A percentile compares a stretch with the other conserved stretches of the same genome.
Conservation (phyloP, 495 filamentous ascomycete species). For the Penicillium angulare region DNA sequence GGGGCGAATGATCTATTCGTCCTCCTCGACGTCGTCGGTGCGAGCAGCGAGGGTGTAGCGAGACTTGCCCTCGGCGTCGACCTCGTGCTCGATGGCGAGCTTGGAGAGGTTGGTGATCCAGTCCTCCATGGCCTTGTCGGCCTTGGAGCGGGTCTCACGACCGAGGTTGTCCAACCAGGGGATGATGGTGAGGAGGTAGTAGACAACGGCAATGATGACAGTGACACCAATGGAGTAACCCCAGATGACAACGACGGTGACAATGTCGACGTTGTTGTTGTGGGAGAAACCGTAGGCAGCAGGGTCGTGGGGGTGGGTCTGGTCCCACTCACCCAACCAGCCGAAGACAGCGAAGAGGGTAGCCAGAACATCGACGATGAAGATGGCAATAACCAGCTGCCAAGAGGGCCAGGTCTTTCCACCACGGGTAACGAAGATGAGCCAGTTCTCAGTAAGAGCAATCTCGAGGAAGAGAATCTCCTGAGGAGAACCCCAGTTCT, state of each 20-base stretch:
- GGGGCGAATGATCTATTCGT: slow-evolving; percentile 51
- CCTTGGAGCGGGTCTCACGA: slow-evolving; percentile 70
- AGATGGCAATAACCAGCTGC: slow-evolving; percentile 70
- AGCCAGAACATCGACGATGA: slow-evolving; percentile 66
- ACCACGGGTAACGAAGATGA: slow-evolving; percentile 77
- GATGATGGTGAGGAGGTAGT: slow-evolving; percentile 70
- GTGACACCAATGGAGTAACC: slow-evolving; percentile 74
- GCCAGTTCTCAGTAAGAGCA: slow-evolving; percentile 74
- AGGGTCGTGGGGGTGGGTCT: slow-evolving; percentile 44
- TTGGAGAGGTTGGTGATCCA: slow-evolving; percentile 73
- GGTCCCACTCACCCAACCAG: slow-evolving; percentile 53
- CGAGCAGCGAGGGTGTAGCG: slow-evolving; percentile 61
- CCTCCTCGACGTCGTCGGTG: slow-evolving; percentile 65
- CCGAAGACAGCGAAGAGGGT: slow-evolving; percentile 74
- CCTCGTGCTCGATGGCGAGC: slow-evolving; percentile 71
- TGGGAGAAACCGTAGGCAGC: slow-evolving; percentile 42
- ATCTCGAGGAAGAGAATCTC: slow-evolving; percentile 73
- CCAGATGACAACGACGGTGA: slow-evolving; percentile 79
- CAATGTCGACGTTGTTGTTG: slow-evolving; percentile 67
- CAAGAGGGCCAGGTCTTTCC: slow-evolving; percentile 69
- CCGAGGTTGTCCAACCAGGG: slow-evolving; percentile 72
- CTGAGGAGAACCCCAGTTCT: slow-evolving; percentile 70
- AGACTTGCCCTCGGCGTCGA: slow-evolving; percentile 51
- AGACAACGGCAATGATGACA: slow-evolving; percentile 74
- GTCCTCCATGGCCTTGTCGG: slow-evolving; percentile 80